A percentile compares a stretch with the other conserved stretches of the same genome.
Conservation (phyloP, 139 green algal species). For the Klebsormidium nitens region DNA sequence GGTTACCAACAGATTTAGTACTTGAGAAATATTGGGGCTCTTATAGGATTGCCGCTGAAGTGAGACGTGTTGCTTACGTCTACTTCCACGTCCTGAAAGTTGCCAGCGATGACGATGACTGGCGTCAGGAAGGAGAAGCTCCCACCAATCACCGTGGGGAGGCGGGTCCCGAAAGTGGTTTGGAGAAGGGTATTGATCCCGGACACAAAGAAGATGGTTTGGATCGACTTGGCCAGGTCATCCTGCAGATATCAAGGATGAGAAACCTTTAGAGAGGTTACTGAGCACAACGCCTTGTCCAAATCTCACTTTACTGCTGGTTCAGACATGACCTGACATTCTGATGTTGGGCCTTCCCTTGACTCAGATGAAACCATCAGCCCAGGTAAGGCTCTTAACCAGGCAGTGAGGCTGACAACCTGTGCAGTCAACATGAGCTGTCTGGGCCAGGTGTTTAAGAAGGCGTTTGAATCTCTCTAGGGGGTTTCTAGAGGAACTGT, state of each 20-base stretch:
- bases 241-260: neutral
- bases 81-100: neutral
- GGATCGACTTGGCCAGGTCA: neutral
- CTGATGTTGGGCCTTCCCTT: too few relatives aligned
- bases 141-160: neutral
- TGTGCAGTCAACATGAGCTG: too few relatives aligned
- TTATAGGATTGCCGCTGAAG: neutral
- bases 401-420: slow-evolving; percentile 9
- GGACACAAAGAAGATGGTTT: slow-evolving; percentile 14
- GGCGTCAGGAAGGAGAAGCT: slow-evolving; percentile 14
- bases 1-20: neutral
- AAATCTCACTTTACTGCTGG: too few relatives aligned
- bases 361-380: neutral
- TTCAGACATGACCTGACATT: too few relatives aligned
- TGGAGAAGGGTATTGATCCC: slow-evolving; percentile 1
- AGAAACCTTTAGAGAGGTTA: slow-evolving; percentile 3
- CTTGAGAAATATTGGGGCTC: neutral
- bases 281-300: too few relatives aligned
- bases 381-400: neutral
- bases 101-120: slow-evolving; percentile 1
- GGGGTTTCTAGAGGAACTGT: too few relatives aligned
- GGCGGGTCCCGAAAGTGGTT: neutral
- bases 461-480: too few relatives aligned
- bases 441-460: too few relatives aligned
- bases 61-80: neutral